These are phyloP conservation scores for Penicillium olsonii DNA, from an alignment of 2,329 filamentous ascomycete species.

Conservation along the genomic window DNA sequence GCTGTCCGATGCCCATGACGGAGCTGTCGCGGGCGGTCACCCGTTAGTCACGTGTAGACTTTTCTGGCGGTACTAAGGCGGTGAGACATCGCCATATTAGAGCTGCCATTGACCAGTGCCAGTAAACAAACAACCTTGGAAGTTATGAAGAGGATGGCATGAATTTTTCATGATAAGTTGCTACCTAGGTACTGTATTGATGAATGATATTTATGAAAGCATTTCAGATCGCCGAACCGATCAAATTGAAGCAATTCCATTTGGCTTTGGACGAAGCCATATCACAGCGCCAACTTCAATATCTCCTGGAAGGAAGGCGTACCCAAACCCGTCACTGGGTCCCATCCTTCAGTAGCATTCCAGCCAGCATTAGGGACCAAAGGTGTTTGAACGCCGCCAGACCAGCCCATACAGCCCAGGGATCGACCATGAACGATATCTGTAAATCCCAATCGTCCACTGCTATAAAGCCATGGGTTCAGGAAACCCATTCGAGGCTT, in stretches of 20 bases:
- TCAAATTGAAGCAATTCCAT: not conserved
- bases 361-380: slow-evolving; percentile 50
- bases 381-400: slow-evolving; percentile 36
- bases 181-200: no score
- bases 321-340: slow-evolving; percentile 51
- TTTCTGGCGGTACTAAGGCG: slow-evolving; percentile 1
- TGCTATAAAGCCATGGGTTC: slow-evolving; percentile 62
- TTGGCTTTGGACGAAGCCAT: not conserved
- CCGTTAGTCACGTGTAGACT: slow-evolving; percentile 12
- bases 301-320: slow-evolving; percentile 32
- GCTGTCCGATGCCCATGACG: slow-evolving; percentile 23
- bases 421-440: slow-evolving; percentile 53
- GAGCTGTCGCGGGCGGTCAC: slow-evolving; percentile 29
- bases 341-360: slow-evolving; percentile 55
- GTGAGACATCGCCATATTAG: not conserved
- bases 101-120: no score
- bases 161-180: no score
- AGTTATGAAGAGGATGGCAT: no score
- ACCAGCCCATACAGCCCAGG: slow-evolving; percentile 45
- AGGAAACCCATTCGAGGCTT: slow-evolving; percentile 59
- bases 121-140: no score
- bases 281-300: slow-evolving; percentile 17
- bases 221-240: not conserved
- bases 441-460: slow-evolving; percentile 47
- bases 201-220: not conserved